These are phyloP conservation scores for Loxodes magnus DNA, from an alignment of 73 alveolate genomes.

Conservation along the genomic window DNA sequence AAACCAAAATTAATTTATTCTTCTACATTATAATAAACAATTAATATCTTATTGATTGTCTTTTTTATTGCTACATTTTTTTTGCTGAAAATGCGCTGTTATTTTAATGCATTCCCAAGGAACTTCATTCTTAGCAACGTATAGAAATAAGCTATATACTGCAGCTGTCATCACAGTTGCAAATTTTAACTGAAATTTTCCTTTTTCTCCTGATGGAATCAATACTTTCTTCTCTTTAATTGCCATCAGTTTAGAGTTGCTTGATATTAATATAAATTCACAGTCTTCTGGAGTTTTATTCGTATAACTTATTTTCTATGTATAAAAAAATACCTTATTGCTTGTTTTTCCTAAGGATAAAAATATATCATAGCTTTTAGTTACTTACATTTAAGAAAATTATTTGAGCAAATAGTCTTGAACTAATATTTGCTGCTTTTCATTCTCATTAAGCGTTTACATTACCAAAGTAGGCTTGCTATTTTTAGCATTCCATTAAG, in stretches of 20 bases:
- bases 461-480: too few species aligned
- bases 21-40: too few species aligned
- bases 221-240: conserved; percentile 1
- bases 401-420: too few species aligned
- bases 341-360: background rate
- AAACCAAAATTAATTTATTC: too few species aligned
- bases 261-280: background rate
- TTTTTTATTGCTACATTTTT: too few species aligned
- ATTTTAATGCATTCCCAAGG: conserved; percentile 12
- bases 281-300: background rate
- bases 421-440: too few species aligned
- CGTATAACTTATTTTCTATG: conserved; percentile 1
- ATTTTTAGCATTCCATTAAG: too few species aligned
- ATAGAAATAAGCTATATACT: background rate
- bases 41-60: too few species aligned
- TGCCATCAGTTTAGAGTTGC: background rate
- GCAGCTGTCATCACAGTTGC: background rate
- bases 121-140: background rate
- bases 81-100: background rate
- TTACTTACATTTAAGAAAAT: too few species aligned
- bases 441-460: too few species aligned
- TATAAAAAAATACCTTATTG: too few species aligned
- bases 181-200: conserved; percentile 8
- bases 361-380: background rate
- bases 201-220: background rate